Evolutionary conservation across 352 stramenopile genomes (phyloP), one percentile per base, ranked within the genome.

Genomic region (Phytophthora brassicae): DNA sequence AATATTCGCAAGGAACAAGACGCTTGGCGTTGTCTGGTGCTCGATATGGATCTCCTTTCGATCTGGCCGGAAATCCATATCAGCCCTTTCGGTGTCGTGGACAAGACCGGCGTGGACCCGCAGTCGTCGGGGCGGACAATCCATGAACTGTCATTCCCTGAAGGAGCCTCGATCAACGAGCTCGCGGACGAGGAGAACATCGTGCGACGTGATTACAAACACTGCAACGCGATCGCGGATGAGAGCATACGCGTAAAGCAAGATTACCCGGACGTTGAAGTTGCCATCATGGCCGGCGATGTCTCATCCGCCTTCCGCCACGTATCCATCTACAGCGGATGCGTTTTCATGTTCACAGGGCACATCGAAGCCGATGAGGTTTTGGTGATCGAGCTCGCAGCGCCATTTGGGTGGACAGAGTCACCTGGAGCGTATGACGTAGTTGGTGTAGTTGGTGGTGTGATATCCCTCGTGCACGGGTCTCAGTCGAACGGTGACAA

Each of bases 381-480:
- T 2, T 14, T 61, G 9, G 64, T 70, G 39, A 52, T 71, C 22
- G 39, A 66, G 20, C 23, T 62, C n/a, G n/a, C n/a, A n/a, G n/a
- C n/a, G n/a, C n/a, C n/a, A n/a, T n/a, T n/a, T n/a, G n/a, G n/a
- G n/a, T 70, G 55, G 55, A 4, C 19, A 22, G 29, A 4, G 17
- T 59, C 26, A 29, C 36, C 6, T 22, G 55, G 8, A 16, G 38
- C 14, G 11, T 35, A n/a, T 56, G 28, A 41, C 16, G n/a, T n/a
- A n/a, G n/a, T n/a, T n/a, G n/a, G n/a, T n/a, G 43, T 22, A 3
- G n/a, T 19, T 11, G 26, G 3, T 53, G 50, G 44, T 0, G 31
- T 28, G 1, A 28, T 47, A 2, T 17, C 41, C 14, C 11, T 23
- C 16, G 14, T 42, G 3, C 36, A 42, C 36, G 36, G 36, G 14